Base-by-base conservation (phyloP, 139 green algal species). In the Microglena sp. region DNA sequence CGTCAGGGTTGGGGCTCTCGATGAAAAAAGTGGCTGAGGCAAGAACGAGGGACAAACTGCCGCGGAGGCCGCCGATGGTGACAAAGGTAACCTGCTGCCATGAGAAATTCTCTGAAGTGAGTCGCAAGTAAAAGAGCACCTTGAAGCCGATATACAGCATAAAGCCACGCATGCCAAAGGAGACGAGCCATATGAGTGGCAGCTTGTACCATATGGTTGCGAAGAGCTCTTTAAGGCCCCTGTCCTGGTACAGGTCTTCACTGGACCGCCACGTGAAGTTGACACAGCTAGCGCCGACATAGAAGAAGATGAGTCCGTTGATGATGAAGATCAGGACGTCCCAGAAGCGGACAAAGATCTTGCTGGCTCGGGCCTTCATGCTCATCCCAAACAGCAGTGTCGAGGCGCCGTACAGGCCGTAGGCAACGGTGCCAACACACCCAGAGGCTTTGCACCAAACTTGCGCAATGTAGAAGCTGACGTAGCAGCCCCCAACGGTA, bases 371-470 rank as follows among this genome's bases (percentile, higher is more conserved):
- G 1, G 71, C 59, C 69, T 84, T 85, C 2, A 72, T 72, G 30
- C 54, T 74, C 44, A 92, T 84, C 64, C 86, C 82, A 70, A 76
- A 90, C 32, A 86, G 75, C 34, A 76, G 76, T 6, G 80, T 92
- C 7, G 79, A 73, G 30, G 77, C 79, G 31, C 88, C 89, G 35
- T 89, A 92, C 54, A 96, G 72, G 0, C 89, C 89, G 72, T 86
- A 95, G 5, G 89, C 85, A 6, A 92, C 89, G 1, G 92, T 77
- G 24, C 78, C 84, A 55, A 94, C 87, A 18, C 89, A 86, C 45
- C 87, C 87, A 35, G 77, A 86, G 30, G 83, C 73, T 7, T 78
- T 54, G 55, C 66, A 74, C 61, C 62, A 78, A 28, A 78, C 72
- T 67, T 78, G 66, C 33, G 72, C 62, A 35, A 79, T 74, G 72